Conservation (phyloP, 2,329 filamentous ascomycete species). For the Penicillium glabrum region DNA sequence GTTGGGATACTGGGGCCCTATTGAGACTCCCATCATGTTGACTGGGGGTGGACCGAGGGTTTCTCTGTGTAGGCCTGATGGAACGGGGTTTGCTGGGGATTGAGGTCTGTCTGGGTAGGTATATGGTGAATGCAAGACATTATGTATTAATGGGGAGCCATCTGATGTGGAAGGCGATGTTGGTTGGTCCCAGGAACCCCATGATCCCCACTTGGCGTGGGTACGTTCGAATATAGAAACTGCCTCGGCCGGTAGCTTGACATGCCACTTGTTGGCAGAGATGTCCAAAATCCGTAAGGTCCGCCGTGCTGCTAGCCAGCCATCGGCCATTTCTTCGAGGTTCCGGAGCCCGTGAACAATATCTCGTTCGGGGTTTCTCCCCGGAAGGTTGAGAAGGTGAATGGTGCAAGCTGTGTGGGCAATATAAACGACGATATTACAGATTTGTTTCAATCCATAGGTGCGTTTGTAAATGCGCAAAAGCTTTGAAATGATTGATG, state of each 20-base stretch:
- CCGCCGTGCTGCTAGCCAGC: constrained; percentile 86
- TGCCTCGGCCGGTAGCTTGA: constrained; percentile 83
- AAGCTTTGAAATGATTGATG: constrained; percentile 87
- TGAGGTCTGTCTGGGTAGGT: not conserved
- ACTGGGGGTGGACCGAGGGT: constrained; percentile 5
- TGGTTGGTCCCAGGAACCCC: constrained; percentile 49
- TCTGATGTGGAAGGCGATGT: constrained; percentile 31
- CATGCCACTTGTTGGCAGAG: constrained; percentile 83
- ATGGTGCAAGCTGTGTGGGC: constrained; percentile 92
- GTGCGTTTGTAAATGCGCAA: constrained; percentile 90
- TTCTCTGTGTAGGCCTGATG: constrained; percentile 8
- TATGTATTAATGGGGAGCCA: constrained; percentile 23
- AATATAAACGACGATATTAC: constrained; percentile 96
- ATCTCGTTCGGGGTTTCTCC: constrained; percentile 86
- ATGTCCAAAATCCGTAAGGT: constrained; percentile 83
- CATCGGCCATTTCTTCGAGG: constrained; percentile 91
- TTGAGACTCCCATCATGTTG: constrained; percentile 8
- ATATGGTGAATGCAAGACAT: not conserved
- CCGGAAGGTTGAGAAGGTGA: constrained; percentile 86
- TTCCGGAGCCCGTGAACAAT: constrained; percentile 89
- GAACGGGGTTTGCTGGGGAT: constrained; percentile 9
- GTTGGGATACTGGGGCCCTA: constrained; percentile 16
- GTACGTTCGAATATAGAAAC: constrained; percentile 71
- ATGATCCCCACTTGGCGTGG: constrained; percentile 76
- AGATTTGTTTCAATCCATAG: constrained; percentile 89